Evolutionary conservation across 2,329 filamentous ascomycete genomes (phyloP), one percentile per base, ranked within the genome.

Genomic region (Hypoxylon sp.): DNA sequence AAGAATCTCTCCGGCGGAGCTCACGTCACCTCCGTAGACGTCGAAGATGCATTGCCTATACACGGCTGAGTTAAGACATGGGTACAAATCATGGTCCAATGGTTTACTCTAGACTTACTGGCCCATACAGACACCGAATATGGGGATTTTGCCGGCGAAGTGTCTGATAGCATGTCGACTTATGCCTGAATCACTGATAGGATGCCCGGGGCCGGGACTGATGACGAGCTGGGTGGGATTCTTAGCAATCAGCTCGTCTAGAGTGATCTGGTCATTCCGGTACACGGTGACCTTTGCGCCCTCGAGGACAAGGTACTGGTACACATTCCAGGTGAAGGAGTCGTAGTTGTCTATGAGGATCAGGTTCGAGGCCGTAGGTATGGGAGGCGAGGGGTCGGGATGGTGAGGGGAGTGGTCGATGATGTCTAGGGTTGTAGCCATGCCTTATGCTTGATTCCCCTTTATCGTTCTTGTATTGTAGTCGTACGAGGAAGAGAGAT

Each of bases 261-360:
- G 80, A 0, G 91, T 90, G 72, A 98, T 90, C 78, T 97, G 89
- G 80, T 99, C 95, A 77, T 99, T 99, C 73, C 96, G 89, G 80
- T 90, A 92, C 19, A 99, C 96, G 3, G 90, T 92, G 53, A 97
- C 96, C 0, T 84, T 91, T 27, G 96, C 96, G 30, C 96, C 96
- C 78, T 98, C 96, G n/a, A 99, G 89, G 5, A 95, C 91, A 1
- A 99, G 88, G 76, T 99, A 99, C 80, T 99, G 96, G 79, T 98
- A 99, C 63, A 99, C 93, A 77, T 99, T 99, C 93, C 94, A 99
- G 63, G 95, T 97, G 79, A 99, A 99, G 2, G 96, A 98, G 80
- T 99, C 96, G 80, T 98, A 99, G 81, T 99, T 99, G 84, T 99
- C 96, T 75, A 99, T 97, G 69, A 99, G 86, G 68, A 99, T 87